Percentiles rank a stretch among this genome's conserved stretches.
Conservation (phyloP, 2,329 filamentous ascomycete species). For the Stromatinia cepivora region DNA sequence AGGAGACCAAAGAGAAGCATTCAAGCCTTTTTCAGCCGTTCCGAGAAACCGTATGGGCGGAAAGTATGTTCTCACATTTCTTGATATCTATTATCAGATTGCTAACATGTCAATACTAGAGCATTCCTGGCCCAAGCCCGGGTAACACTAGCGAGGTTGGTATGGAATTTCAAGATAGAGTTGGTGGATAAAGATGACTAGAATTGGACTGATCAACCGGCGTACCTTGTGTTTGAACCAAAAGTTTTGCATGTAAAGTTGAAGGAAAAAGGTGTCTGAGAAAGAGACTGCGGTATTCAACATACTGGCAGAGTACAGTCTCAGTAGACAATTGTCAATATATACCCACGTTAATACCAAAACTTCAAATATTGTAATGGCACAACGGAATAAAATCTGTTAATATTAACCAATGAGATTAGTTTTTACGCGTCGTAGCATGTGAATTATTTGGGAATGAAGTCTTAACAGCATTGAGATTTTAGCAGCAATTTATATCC, state of each 20-base stretch:
- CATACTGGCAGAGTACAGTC: neutral
- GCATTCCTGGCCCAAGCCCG: constrained; percentile 7
- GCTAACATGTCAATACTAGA: neutral
- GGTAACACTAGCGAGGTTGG: neutral
- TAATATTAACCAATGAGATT: neutral
- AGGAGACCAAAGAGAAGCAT: constrained; percentile 8
- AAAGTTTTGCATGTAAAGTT: constrained; percentile 6
- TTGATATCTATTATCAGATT: neutral
- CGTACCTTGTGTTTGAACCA: constrained; percentile 17
- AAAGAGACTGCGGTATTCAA: neutral
- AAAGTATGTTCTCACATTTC: neutral
- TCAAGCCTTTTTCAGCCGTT: constrained; percentile 1
- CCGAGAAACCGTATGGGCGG: constrained; percentile 11
- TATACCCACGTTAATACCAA: neutral
- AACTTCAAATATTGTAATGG: neutral
- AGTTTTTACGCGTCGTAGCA: neutral
- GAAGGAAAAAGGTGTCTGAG: neutral
- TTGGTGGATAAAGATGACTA: neutral
- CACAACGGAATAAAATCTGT: too few species aligned
- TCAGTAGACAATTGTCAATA: neutral
- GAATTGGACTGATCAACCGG: constrained; percentile 14
- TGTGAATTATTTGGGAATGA: neutral
- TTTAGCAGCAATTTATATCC: neutral
- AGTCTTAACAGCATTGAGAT: too few species aligned
- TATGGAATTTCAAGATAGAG: constrained; percentile 9